A percentile compares a stretch with the other conserved stretches of the same genome.
These are phyloP conservation scores for Blastobotrys serpentis DNA, from an alignment of 1,139 yeast genomes.

Conservation along the genomic window DNA sequence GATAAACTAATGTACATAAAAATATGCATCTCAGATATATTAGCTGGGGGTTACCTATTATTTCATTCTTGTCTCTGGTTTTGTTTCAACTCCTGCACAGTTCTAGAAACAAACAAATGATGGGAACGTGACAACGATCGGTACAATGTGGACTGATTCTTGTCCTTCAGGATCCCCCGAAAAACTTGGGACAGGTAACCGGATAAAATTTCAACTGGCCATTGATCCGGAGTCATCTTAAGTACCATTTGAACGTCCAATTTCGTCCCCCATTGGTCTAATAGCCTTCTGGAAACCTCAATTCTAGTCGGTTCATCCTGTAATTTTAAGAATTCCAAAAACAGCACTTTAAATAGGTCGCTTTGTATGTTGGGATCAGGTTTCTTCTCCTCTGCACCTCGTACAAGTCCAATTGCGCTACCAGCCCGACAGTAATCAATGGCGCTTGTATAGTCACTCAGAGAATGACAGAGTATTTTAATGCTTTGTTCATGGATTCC, in stretches of 20 bases:
- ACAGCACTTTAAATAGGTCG: conserved; percentile 33
- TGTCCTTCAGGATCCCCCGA: conserved; percentile 26
- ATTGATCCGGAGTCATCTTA: conserved; percentile 34
- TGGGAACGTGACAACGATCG: conserved; percentile 33
- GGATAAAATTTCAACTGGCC: conserved; percentile 39
- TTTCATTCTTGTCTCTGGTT: neutral
- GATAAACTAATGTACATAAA: too few species aligned
- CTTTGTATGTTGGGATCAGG: conserved; percentile 21
- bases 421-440: conserved; percentile 38
- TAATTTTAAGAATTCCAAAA: conserved; percentile 32
- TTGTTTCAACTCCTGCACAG: conserved; percentile 3
- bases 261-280: conserved; percentile 35
- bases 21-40: too few species aligned
- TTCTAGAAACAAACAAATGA: conserved; percentile 4
- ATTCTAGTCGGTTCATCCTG: conserved; percentile 28
- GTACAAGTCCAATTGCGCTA: conserved; percentile 22
- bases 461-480: conserved; percentile 33
- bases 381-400: conserved; percentile 16
- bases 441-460: conserved; percentile 40
- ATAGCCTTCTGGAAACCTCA: conserved; percentile 31
- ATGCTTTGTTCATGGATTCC: conserved; percentile 38
- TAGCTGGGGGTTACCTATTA: neutral
- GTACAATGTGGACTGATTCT: conserved; percentile 25
- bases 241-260: conserved; percentile 35
- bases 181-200: conserved; percentile 31